Percentiles rank a stretch among this genome's conserved stretches.
These are phyloP conservation scores for Omphalotus guepiniiformis DNA, from an alignment of 768 basidiomycete species.

Conservation along the genomic window DNA sequence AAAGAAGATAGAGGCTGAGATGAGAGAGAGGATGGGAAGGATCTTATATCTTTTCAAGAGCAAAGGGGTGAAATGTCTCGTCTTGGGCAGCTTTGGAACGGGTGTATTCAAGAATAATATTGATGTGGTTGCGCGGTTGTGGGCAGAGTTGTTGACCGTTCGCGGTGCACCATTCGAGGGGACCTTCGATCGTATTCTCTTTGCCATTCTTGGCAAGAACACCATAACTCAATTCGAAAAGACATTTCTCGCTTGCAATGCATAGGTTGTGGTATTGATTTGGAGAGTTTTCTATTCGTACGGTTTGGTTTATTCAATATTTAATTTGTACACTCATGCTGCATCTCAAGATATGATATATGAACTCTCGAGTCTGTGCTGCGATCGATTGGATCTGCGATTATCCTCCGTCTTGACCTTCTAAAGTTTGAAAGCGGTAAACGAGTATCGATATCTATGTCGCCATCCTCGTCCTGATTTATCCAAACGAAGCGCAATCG, in stretches of 20 bases:
- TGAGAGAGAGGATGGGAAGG: conserved; percentile 71
- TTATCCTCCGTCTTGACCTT: too few species aligned
- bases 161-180: conserved; percentile 49
- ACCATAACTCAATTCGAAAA: conserved; percentile 33
- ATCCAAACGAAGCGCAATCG: too few species aligned
- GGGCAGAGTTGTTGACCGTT: conserved; percentile 54
- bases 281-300: too few species aligned
- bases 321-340: too few species aligned
- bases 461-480: too few species aligned
- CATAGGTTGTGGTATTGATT: too few species aligned
- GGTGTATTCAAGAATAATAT: conserved; percentile 72
- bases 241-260: conserved; percentile 13
- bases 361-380: too few species aligned
- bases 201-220: conserved; percentile 56
- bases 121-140: conserved; percentile 52
- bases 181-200: conserved; percentile 60
- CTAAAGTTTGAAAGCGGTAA: too few species aligned
- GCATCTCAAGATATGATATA: too few species aligned
- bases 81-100: conserved; percentile 75
- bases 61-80: conserved; percentile 52
- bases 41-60: conserved; percentile 62
- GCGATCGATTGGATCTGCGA: too few species aligned
- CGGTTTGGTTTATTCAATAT: too few species aligned
- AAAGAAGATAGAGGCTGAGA: conserved; percentile 43
- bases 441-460: too few species aligned